Evolutionary conservation across 495 filamentous ascomycete species (phyloP), one percentile per base, ranked within the genome.

Genomic region (Aspergillus conjunctus): DNA sequence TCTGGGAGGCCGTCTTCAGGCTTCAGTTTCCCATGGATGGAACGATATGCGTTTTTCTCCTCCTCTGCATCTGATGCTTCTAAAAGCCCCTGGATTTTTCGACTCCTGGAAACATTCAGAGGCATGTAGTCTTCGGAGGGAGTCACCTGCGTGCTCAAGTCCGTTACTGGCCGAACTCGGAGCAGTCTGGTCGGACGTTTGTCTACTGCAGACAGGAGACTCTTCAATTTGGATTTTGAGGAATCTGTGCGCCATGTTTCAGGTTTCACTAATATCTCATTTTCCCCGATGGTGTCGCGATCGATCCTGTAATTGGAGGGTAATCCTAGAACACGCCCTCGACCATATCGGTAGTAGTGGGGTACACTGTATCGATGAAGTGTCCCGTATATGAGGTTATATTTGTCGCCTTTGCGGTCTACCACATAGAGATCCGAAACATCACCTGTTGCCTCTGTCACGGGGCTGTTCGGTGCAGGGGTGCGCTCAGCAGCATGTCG

Each of bases 11-110:
- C 59, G 32, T 89, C 80, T 34, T 75, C 68, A n/a, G 73, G 73
- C 50, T 76, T 89, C 20, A 81, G 80, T 68, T 87, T 87, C 20
- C 84, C 84, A 56, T 88, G 77, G 17, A 93, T 87, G 26, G 89
- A 91, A 41, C 89, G 82, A 64, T 92, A 93, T 48, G 87, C 80
- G 54, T 79, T 78, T 46, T 69, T 74, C 9, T 85, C 82, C 48
- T 83, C 75, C 14, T 74, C 73, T 0, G 77, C 79, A 10, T 70
- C 71, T 7, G 46, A 41, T n/a, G 62, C 66, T 18, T 57, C 54
- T 4, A 49, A 17, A 17, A 20, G 30, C 11, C 46, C 52, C 15
- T 59, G 44, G 17, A 11, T 61, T n/a, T 62, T 75, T 63, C 61
- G 67, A 55, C 59, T 71, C 17, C 57, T 68, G 44, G 61, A 59